Conservation (phyloP, 257 asterid species). For the Nemophila menziesii region DNA sequence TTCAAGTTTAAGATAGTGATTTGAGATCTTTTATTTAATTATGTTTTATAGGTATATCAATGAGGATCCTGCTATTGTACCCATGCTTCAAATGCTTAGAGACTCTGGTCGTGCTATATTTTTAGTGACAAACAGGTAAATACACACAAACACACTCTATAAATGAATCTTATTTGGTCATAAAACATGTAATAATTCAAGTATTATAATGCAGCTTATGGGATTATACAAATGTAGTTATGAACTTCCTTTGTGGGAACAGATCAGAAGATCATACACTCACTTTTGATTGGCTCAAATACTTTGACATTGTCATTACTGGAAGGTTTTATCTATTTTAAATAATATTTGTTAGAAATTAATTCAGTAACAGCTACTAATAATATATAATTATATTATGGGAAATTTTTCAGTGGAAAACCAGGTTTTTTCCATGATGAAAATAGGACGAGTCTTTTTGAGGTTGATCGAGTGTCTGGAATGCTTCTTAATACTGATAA, state of each 20-base stretch:
- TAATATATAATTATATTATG: no score
- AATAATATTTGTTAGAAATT: not conserved
- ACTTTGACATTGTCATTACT: slow-evolving; percentile 82
- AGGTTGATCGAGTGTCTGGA: slow-evolving; percentile 78
- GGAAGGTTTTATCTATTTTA: slow-evolving; percentile 51
- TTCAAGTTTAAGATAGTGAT: not conserved
- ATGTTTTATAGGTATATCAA: slow-evolving; percentile 57
- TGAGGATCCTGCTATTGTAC: slow-evolving; percentile 67
- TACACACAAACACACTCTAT: not conserved
- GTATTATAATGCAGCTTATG: slow-evolving; percentile 59
- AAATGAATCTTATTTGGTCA: not conserved
- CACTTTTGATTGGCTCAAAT: slow-evolving; percentile 69
- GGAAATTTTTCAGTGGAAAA: slow-evolving; percentile 49
- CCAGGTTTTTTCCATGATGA: slow-evolving; percentile 95
- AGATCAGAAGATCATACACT: slow-evolving; percentile 32
- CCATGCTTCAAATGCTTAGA: slow-evolving; percentile 90
- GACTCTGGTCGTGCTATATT: slow-evolving; percentile 91
- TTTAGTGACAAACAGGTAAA: slow-evolving; percentile 97
- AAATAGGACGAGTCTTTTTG: slow-evolving; percentile 71
- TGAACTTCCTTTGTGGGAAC: slow-evolving; percentile 88
- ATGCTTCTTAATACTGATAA: slow-evolving; percentile 92
- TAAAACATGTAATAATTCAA: not conserved
- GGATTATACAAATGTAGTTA: slow-evolving; percentile 89
- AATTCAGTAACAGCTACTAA: not conserved
- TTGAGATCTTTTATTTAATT: slow-evolving; percentile 5